phyloP scores from a whole-genome alignment of 441 rosid species.

The Macaranga tanarius region DNA sequence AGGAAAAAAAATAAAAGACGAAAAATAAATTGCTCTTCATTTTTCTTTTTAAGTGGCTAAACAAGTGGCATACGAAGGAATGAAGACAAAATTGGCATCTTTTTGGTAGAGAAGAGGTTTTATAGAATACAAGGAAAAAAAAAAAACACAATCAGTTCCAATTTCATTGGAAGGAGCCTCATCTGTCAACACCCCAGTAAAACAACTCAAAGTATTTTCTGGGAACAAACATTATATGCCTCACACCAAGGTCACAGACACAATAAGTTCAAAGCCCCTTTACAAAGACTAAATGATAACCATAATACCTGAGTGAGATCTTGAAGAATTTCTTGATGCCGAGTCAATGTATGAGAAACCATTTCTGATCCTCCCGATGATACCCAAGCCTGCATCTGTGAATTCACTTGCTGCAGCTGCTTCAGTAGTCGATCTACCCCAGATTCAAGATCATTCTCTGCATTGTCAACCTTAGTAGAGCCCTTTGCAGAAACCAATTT shows the following conservation, averaged over 20 bases:
- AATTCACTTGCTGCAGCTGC: conserved; percentile 80
- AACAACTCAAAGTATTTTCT: neutral
- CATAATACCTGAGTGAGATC: conserved; percentile 76
- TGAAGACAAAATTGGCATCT: neutral
- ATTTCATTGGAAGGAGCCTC: conserved; percentile 1
- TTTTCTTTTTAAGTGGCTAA: neutral
- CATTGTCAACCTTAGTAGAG: conserved; percentile 53
- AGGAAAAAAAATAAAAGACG: neutral
- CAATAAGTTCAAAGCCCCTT: neutral
- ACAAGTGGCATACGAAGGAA: neutral
- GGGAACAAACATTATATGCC: neutral
- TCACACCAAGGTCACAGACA: neutral
- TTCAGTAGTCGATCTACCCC: conserved; percentile 65
- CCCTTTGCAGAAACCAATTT: conserved; percentile 74
- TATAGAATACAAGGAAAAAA: neutral
- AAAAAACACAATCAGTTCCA: neutral
- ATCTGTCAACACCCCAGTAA: neutral
- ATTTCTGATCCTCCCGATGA: conserved; percentile 95
- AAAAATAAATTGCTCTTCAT: neutral
- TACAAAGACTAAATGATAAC: conserved; percentile 4
- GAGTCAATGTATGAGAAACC: conserved; percentile 96
- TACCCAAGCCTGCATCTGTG: conserved; percentile 96
- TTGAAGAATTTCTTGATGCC: conserved; percentile 96
- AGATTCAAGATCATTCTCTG: conserved; percentile 75
- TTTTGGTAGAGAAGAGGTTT: neutral